These are phyloP conservation scores for Vitis rupestris DNA, from an alignment of 164 flowering plant genomes.

Conservation along the genomic window DNA sequence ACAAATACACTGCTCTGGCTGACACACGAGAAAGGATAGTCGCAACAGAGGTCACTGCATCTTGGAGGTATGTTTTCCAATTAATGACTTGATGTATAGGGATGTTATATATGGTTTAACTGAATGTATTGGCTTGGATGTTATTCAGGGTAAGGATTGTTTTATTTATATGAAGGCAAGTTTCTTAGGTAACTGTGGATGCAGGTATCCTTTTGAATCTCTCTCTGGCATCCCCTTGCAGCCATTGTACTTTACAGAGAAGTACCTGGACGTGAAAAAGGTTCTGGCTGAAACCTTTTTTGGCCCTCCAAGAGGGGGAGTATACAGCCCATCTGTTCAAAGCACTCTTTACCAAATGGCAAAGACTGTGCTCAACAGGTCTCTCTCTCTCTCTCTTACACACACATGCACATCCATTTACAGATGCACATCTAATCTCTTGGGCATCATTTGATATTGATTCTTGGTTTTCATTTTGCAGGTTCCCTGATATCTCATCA, in stretches of 20 bases:
- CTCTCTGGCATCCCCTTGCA: slow-evolving; percentile 46
- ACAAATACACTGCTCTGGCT: slow-evolving; percentile 77
- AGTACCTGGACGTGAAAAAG: slow-evolving; percentile 62
- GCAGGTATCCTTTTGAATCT: slow-evolving; percentile 68
- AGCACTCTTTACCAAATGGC: slow-evolving; percentile 85
- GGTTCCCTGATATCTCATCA: slow-evolving; percentile 70
- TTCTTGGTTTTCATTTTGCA: slow-evolving; percentile 33
- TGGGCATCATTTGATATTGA: background rate
- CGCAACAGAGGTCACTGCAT: slow-evolving; percentile 88
- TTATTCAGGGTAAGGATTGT: background rate
- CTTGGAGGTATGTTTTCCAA: slow-evolving; percentile 66
- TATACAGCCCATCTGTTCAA: slow-evolving; percentile 95
- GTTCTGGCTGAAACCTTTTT: slow-evolving; percentile 71
- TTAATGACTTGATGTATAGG: background rate
- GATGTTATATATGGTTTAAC: too few relatives aligned
- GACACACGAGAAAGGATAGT: slow-evolving; percentile 92
- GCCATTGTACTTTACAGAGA: slow-evolving; percentile 56
- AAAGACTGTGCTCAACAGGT: slow-evolving; percentile 76
- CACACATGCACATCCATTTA: background rate
- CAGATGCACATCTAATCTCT: background rate
- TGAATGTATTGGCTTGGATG: too few relatives aligned
- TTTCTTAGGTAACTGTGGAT: slow-evolving; percentile 1
- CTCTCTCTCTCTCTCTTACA: slow-evolving; percentile 1
- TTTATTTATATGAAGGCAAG: background rate
- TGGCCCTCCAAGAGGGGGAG: slow-evolving; percentile 79